Percentiles rank a stretch among this genome's conserved stretches.
Evolutionary conservation across 345 rosid species (phyloP).

Genomic region (Zanthoxylum bungeanum): DNA sequence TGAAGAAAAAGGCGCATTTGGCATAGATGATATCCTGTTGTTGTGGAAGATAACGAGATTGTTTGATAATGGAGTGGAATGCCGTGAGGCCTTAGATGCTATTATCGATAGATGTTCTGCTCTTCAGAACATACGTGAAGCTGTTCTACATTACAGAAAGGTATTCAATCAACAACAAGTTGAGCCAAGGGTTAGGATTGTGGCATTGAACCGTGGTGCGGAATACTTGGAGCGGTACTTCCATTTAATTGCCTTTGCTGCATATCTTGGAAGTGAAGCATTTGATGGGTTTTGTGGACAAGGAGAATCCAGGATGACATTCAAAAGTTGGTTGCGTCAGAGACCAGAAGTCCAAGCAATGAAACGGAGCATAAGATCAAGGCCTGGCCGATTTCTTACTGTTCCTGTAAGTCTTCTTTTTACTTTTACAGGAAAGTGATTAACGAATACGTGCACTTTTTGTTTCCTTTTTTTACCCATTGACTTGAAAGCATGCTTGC

Average conservation of each 20-base stretch:
- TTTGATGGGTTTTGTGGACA: slow-evolving; percentile 85
- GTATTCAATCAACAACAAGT: slow-evolving; percentile 86
- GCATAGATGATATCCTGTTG: slow-evolving; percentile 83
- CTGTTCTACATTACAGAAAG: slow-evolving; percentile 83
- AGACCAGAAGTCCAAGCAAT: slow-evolving; percentile 94
- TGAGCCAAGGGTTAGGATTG: slow-evolving; percentile 86
- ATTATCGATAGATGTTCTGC: slow-evolving; percentile 95
- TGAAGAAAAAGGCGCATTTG: slow-evolving; percentile 67
- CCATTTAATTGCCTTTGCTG: slow-evolving; percentile 91
- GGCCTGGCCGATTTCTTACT: slow-evolving; percentile 88
- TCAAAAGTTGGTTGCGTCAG: slow-evolving; percentile 86
- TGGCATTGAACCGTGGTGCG: slow-evolving; percentile 92
- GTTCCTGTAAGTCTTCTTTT: slow-evolving; percentile 59
- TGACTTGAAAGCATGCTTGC: slow-evolving; percentile 2
- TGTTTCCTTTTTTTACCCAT: neutral
- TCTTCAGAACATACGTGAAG: slow-evolving; percentile 91
- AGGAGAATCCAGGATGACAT: slow-evolving; percentile 73
- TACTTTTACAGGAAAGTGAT: neutral
- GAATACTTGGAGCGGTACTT: slow-evolving; percentile 92
- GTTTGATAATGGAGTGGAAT: slow-evolving; percentile 86
- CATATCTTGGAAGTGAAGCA: slow-evolving; percentile 94
- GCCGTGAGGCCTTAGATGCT: slow-evolving; percentile 91
- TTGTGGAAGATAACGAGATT: slow-evolving; percentile 91
- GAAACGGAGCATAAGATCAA: slow-evolving; percentile 95
- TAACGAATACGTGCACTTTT: neutral